Evolutionary conservation across 148 eudicot species (phyloP).

Genomic region (Rhododendron ovatum): DNA sequence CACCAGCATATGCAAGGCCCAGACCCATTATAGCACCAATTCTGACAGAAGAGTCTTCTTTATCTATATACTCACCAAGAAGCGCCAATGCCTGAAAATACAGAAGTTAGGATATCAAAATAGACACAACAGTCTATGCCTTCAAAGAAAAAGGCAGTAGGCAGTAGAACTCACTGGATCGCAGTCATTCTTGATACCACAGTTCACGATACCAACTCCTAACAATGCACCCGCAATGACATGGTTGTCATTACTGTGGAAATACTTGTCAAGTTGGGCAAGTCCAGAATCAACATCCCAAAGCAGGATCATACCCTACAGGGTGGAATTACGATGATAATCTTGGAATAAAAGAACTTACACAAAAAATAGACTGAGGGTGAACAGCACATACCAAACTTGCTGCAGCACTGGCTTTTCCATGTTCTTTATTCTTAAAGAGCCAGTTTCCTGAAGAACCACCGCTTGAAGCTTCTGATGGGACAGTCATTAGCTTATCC

Average conservation of each 20-base stretch:
- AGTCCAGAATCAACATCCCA: constrained; percentile 99
- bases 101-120: background rate
- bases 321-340: constrained; percentile 1
- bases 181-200: constrained; percentile 72
- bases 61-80: constrained; percentile 72
- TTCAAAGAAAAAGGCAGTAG: background rate
- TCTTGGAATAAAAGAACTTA: background rate
- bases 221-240: constrained; percentile 84
- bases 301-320: constrained; percentile 90
- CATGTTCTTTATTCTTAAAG: constrained; percentile 94
- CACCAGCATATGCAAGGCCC: constrained; percentile 92
- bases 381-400: constrained; percentile 62
- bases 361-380: background rate
- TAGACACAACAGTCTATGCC: background rate
- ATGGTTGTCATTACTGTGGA: constrained; percentile 82
- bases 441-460: constrained; percentile 87
- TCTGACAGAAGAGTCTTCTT: constrained; percentile 70
- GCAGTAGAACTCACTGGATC: constrained; percentile 67
- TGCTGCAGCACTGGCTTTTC: constrained; percentile 96
- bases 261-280: constrained; percentile 91
- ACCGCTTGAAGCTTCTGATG: constrained; percentile 68
- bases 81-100: constrained; percentile 73
- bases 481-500: constrained; percentile 89
- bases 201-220: constrained; percentile 94
- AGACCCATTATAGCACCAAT: constrained; percentile 97